A percentile compares a stretch with the other conserved stretches of the same genome.
phyloP scores from a whole-genome alignment of 768 basidiomycete species.

The Russula emetica region DNA sequence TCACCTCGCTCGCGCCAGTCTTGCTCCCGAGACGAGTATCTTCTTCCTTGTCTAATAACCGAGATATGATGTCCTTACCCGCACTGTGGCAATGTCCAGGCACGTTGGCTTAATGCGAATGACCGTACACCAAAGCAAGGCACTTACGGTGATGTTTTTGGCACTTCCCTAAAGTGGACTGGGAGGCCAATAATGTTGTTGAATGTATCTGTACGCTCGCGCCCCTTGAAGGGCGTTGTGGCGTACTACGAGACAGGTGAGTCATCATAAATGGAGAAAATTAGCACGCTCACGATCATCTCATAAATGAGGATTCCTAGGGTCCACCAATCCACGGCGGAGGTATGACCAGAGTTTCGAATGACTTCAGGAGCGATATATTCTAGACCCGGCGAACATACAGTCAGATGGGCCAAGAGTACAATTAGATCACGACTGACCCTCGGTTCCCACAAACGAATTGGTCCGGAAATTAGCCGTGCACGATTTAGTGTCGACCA shows the following conservation, averaged over 20 bases:
- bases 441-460: constrained; percentile 99
- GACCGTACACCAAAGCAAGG: background rate
- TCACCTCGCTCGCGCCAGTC: constrained; percentile 96
- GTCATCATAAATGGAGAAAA: constrained; percentile 18
- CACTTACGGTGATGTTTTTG: constrained; percentile 54
- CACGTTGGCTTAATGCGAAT: constrained; percentile 6
- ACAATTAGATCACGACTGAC: constrained; percentile 38
- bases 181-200: constrained; percentile 86
- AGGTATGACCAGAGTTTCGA: constrained; percentile 92
- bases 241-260: constrained; percentile 62
- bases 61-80: constrained; percentile 82
- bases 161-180: constrained; percentile 81
- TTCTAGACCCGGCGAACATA: constrained; percentile 49
- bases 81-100: constrained; percentile 46
- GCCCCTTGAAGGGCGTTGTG: constrained; percentile 98
- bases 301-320: constrained; percentile 97
- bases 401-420: constrained; percentile 20
- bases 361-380: constrained; percentile 99
- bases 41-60: constrained; percentile 91
- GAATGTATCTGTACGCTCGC: constrained; percentile 92
- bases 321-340: constrained; percentile 99
- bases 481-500: constrained; percentile 96
- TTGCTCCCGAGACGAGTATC: constrained; percentile 80
- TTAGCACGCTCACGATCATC: constrained; percentile 81
- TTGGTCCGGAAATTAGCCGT: constrained; percentile 98